These are phyloP conservation scores for Marchantia polymorpha DNA, from an alignment of 225 moss, liverwort and hornwort species.

Conservation along the genomic window DNA sequence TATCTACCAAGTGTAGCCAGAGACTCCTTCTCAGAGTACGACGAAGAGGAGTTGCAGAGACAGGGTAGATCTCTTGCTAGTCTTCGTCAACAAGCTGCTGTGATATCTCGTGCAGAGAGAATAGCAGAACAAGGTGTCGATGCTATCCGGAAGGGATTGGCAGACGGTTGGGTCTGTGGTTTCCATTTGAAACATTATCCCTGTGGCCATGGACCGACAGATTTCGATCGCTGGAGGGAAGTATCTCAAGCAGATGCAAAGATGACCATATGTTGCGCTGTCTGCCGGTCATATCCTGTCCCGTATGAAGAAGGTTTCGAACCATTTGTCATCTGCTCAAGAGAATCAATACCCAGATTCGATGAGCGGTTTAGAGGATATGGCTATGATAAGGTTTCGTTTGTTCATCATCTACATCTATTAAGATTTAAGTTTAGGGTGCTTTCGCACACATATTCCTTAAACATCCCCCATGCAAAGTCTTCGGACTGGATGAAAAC, in stretches of 20 bases:
- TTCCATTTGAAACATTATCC: constrained; percentile 39
- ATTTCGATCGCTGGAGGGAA: constrained; percentile 38
- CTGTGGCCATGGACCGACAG: constrained; percentile 37
- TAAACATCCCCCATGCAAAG: constrained; percentile 38
- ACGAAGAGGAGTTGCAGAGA: constrained; percentile 11
- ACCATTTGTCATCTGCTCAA: constrained; percentile 36
- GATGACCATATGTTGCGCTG: constrained; percentile 24
- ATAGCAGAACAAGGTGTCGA: constrained; percentile 23
- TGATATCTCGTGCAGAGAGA: constrained; percentile 26
- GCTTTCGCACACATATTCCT: constrained; percentile 25
- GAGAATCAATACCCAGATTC: constrained; percentile 36
- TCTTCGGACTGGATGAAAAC: constrained; percentile 40
- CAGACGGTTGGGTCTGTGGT: constrained; percentile 22
- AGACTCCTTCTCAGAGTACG: constrained; percentile 9
- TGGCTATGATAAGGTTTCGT: constrained; percentile 36
- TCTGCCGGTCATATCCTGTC: constrained; percentile 30
- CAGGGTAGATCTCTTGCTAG: constrained; percentile 21
- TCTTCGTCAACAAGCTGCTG: constrained; percentile 24
- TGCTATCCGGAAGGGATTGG: constrained; percentile 24
- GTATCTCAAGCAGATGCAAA: neutral
- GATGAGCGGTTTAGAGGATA: constrained; percentile 43
- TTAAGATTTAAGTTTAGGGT: constrained; percentile 34
- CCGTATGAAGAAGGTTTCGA: constrained; percentile 39
- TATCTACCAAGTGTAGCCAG: constrained; percentile 5
- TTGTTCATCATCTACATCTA: constrained; percentile 36